Evolutionary conservation across 2,329 filamentous ascomycete genomes (phyloP).

Genomic region (Aspergillus sp.): DNA sequence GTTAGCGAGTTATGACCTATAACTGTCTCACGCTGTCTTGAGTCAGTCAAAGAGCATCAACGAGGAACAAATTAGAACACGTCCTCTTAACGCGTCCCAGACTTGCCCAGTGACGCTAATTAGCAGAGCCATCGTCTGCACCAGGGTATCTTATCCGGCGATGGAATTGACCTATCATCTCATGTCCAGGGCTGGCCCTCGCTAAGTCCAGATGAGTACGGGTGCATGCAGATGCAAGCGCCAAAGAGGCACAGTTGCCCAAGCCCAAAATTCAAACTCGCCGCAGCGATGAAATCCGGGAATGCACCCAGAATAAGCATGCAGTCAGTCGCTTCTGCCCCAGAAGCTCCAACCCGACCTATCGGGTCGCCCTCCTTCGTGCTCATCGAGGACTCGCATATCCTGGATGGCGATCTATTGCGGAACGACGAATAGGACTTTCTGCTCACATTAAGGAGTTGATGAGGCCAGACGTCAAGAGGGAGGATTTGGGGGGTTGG

Average conservation of each 20-base stretch:
- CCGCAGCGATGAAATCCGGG: slow-evolving; percentile 14
- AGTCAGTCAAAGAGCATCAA: neutral
- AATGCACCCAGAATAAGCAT: slow-evolving; percentile 1
- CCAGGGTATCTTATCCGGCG: neutral
- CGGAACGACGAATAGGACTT: neutral
- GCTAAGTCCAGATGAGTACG: neutral
- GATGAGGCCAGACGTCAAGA: neutral
- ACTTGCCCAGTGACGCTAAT: no score
- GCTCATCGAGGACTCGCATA: slow-evolving; percentile 1
- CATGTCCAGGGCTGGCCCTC: neutral
- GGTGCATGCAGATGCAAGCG: neutral
- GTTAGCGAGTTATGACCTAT: neutral
- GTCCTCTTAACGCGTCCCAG: neutral
- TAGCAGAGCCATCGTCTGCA: neutral
- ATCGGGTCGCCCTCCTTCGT: neutral
- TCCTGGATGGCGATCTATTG: neutral
- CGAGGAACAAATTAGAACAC: neutral
- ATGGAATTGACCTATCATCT: slow-evolving; percentile 8
- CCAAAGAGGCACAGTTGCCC: slow-evolving; percentile 11
- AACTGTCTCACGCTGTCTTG: neutral
- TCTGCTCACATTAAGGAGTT: neutral
- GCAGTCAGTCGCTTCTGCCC: neutral
- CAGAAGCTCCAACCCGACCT: slow-evolving; percentile 2
- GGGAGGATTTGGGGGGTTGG: neutral
- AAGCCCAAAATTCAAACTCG: neutral